Conservation (phyloP, 352 stramenopile genomes). For the Pythium apleroticum region DNA sequence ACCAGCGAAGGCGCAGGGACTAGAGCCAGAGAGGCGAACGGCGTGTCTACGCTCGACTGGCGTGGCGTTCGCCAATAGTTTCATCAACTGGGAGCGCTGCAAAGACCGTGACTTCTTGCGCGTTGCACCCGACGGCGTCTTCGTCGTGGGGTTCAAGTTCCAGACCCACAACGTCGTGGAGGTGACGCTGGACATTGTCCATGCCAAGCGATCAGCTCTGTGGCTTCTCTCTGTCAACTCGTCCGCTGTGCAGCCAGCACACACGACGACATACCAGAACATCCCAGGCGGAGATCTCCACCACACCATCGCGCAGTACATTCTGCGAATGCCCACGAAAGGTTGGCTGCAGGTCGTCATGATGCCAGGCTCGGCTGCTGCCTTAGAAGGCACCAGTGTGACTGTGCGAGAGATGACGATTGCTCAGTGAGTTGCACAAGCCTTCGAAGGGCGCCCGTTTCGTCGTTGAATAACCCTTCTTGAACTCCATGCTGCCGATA, state of each 20-base stretch:
- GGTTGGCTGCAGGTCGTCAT: conserved; percentile 5
- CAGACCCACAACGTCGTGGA: neutral
- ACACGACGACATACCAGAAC: neutral
- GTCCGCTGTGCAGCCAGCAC: neutral
- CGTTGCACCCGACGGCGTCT: conserved; percentile 6
- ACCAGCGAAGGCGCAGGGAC: neutral
- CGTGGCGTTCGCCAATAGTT: conserved; percentile 11
- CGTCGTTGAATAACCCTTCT: too few species aligned
- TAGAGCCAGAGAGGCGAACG: neutral
- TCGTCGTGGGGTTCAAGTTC: neutral
- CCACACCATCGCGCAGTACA: conserved; percentile 12
- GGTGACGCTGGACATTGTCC: conserved; percentile 14
- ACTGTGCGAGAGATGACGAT: conserved; percentile 7
- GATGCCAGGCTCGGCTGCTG: conserved; percentile 8
- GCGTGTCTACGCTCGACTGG: neutral
- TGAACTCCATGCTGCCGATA: too few species aligned
- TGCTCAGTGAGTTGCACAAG: neutral
- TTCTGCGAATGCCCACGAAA: neutral
- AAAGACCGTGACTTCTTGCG: neutral
- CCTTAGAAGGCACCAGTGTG: conserved; percentile 3
- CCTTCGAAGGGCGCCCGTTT: too few species aligned
- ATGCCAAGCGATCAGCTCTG: conserved; percentile 3
- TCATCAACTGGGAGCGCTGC: conserved; percentile 3
- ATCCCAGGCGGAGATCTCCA: neutral
- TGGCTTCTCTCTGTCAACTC: conserved; percentile 9